Evolutionary conservation across 2,329 filamentous ascomycete genomes (phyloP), one percentile per base, ranked within the genome.

Genomic region (Stylonectria norvegica): DNA sequence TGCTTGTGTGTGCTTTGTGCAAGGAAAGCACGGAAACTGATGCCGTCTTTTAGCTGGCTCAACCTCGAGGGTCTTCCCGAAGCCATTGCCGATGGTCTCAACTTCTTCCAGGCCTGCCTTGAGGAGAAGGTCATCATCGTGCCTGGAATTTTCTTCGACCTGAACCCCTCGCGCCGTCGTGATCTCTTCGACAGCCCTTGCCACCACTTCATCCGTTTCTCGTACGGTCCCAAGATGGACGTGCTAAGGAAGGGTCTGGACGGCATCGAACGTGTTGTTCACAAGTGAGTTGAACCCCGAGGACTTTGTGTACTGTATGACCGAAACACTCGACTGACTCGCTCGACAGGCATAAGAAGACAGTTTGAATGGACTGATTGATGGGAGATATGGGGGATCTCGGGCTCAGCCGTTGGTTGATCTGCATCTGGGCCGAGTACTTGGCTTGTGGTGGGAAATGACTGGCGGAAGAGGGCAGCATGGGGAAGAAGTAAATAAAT

Each of bases 61-160:
- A 78, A 75, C 68, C 81, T 78, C 54, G 82, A 73, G 64, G 75
- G 76, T 34, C 72, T 93, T 3, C 87, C 91, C 1, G 76, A 77
- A n/a, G 78, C 82, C 47, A 95, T 97, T 63, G 84, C 86, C 44
- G 91, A 97, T 62, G 91, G 91, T 7, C 72, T 97, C 58, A 95
- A 95, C 71, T 97, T 97, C 77, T 96, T 97, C 80, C 82, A 93
- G 63, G 89, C 89, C 20, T 93, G 93, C 61, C 72, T 97, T 31
- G 81, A 86, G 59, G 89, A 96, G 73, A 94, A 94, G 75, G 88
- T 94, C 52, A 96, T 96, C 59, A 89, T 96, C 14, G 91, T 97
- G 4, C 91, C 91, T 0, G 91, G 91, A 45, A 97, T 97, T 65
- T 97, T 97, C 77, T 97, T 97, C 64, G 91, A 97, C 59, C 69